A percentile compares a stretch with the other conserved stretches of the same genome.
Evolutionary conservation across 2,329 filamentous ascomycete genomes (phyloP).

Genomic region (Thermothelomyces thermophilus): DNA sequence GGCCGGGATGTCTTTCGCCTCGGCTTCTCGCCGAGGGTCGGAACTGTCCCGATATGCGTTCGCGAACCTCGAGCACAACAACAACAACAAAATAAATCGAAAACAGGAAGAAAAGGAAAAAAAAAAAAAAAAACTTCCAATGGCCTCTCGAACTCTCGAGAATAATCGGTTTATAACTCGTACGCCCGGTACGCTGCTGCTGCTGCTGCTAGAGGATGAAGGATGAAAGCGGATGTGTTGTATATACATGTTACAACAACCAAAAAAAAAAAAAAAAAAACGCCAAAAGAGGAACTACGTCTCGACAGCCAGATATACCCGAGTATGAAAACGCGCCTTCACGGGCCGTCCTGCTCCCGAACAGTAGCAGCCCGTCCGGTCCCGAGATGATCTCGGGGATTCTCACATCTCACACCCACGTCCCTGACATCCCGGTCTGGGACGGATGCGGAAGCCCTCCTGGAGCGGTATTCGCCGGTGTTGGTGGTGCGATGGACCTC

Average conservation of each 20-base stretch:
- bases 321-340: too few species aligned
- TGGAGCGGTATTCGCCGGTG: constrained; percentile 36
- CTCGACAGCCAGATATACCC: too few species aligned
- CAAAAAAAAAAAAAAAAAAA: too few species aligned
- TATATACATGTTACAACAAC: too few species aligned
- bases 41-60: background rate
- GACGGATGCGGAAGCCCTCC: constrained; percentile 40
- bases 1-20: background rate
- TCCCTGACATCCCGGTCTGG: constrained; percentile 32
- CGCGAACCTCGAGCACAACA: background rate
- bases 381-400: too few species aligned
- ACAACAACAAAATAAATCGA: background rate
- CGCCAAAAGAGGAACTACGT: too few species aligned
- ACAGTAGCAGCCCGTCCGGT: too few species aligned
- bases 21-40: background rate
- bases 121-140: too few species aligned
- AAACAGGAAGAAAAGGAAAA: too few species aligned
- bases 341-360: too few species aligned
- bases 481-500: constrained; percentile 46
- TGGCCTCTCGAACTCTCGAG: background rate
- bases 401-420: constrained; percentile 10
- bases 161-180: background rate
- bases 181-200: constrained; percentile 5
- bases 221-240: too few species aligned
- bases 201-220: too few species aligned